These are phyloP conservation scores for Penicillium verhagenii DNA, from an alignment of 495 filamentous ascomycete genomes.

Conservation along the genomic window DNA sequence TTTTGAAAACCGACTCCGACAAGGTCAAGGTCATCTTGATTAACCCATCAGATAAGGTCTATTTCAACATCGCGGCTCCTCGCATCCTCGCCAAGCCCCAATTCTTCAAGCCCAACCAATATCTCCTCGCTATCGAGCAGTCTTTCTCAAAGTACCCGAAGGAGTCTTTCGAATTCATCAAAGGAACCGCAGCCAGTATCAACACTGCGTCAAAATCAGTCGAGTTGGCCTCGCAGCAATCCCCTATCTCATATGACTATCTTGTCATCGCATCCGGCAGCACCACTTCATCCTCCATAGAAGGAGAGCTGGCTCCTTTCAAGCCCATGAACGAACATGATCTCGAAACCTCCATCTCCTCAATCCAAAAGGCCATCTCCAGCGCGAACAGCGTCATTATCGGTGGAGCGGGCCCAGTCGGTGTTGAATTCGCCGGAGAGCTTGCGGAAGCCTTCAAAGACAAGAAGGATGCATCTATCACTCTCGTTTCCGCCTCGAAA, in stretches of 20 bases:
- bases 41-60: slow-evolving; percentile 8
- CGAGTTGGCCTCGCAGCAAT: not conserved
- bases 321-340: slow-evolving; percentile 7
- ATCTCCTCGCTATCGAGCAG: slow-evolving; percentile 2
- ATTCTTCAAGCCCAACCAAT: slow-evolving; percentile 6
- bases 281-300: not conserved
- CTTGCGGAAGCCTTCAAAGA: slow-evolving; percentile 3
- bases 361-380: slow-evolving; percentile 1
- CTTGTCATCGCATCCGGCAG: slow-evolving; percentile 12
- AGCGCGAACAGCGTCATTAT: slow-evolving; percentile 6
- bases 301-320: slow-evolving; percentile 5
- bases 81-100: not conserved
- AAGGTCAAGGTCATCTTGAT: slow-evolving; percentile 5
- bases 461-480: not conserved
- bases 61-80: slow-evolving; percentile 13
- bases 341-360: not conserved
- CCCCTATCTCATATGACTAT: slow-evolving; percentile 4
- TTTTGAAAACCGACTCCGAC: not conserved
- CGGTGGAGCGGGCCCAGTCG: slow-evolving; percentile 8
- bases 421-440: slow-evolving; percentile 12
- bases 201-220: slow-evolving; percentile 1
- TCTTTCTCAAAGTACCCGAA: slow-evolving; percentile 5
- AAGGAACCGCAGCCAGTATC: slow-evolving; percentile 4
- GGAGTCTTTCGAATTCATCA: slow-evolving; percentile 9
- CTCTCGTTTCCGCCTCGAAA: not conserved